Evolutionary conservation across 495 filamentous ascomycete genomes (phyloP).

Genomic region (Tetracladium marchalianum): DNA sequence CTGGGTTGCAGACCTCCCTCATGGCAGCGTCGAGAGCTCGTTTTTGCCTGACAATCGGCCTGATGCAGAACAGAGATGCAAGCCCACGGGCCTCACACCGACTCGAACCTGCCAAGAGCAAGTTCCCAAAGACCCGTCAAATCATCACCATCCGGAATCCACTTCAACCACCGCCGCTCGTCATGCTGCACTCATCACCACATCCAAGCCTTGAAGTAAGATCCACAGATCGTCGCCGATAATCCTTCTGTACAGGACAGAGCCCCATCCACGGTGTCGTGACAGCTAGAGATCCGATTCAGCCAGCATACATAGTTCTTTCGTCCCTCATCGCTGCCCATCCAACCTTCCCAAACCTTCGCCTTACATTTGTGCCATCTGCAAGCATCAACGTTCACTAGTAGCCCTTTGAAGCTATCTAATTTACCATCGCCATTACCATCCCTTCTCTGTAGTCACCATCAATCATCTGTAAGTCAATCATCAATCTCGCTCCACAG

Average conservation of each 20-base stretch:
- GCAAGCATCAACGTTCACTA: conserved; percentile 8
- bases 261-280: conserved; percentile 8
- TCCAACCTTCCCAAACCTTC: conserved; percentile 13
- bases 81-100: too few species aligned
- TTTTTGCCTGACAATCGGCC: too few species aligned
- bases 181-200: neutral
- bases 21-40: too few species aligned
- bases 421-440: conserved; percentile 1
- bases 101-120: too few species aligned
- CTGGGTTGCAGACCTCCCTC: too few species aligned
- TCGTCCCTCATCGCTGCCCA: conserved; percentile 8
- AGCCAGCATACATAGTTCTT: conserved; percentile 11
- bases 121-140: too few species aligned
- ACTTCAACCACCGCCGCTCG: neutral
- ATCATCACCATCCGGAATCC: neutral
- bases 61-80: too few species aligned
- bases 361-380: conserved; percentile 15
- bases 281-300: neutral
- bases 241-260: neutral
- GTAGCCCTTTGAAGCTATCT: neutral
- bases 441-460: neutral
- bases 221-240: too few species aligned
- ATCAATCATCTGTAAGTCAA: conserved; percentile 11
- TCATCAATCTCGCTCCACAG: neutral
- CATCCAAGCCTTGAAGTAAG: neutral